These are phyloP conservation scores for Escovopsis sp. DNA, from an alignment of 2,329 filamentous ascomycete genomes.

Conservation along the genomic window DNA sequence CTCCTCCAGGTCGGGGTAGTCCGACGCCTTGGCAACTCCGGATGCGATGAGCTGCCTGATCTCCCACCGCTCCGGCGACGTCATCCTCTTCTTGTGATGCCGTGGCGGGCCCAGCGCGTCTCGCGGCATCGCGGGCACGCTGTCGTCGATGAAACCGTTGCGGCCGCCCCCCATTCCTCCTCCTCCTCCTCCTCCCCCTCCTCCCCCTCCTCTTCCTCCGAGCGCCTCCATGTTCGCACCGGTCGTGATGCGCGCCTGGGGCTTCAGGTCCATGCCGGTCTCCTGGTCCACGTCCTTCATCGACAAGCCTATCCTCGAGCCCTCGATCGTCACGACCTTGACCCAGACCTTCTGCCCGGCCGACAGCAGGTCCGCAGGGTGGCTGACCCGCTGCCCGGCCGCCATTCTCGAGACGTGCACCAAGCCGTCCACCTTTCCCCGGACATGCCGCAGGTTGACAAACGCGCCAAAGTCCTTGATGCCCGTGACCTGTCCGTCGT, in stretches of 20 bases:
- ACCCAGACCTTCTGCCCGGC: conserved; percentile 77
- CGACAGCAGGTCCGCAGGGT: conserved; percentile 76
- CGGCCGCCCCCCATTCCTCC: conserved; percentile 29
- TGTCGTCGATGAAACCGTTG: conserved; percentile 39
- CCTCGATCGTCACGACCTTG: conserved; percentile 80
- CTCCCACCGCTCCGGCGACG: conserved; percentile 93
- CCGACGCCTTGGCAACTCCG: conserved; percentile 79
- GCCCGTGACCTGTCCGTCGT: conserved; percentile 78
- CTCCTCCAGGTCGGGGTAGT: conserved; percentile 89
- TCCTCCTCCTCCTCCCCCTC: conserved; percentile 23
- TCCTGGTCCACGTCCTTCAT: conserved; percentile 97
- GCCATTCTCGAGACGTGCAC: conserved; percentile 87
- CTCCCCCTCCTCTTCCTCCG: conserved; percentile 23
- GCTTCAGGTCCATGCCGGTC: conserved; percentile 69
- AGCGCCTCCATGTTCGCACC: conserved; percentile 82
- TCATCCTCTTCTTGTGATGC: conserved; percentile 77
- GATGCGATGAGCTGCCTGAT: conserved; percentile 94
- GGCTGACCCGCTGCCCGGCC: conserved; percentile 73
- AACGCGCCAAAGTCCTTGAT: conserved; percentile 95
- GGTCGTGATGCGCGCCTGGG: conserved; percentile 64
- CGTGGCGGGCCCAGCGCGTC: conserved; percentile 29
- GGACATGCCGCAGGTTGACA: conserved; percentile 77
- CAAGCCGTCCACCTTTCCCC: conserved; percentile 78
- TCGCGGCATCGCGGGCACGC: conserved; percentile 15
- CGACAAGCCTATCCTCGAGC: conserved; percentile 67